phyloP scores from a whole-genome alignment of 495 filamentous ascomycete species.

The Penicillium paradoxum region DNA sequence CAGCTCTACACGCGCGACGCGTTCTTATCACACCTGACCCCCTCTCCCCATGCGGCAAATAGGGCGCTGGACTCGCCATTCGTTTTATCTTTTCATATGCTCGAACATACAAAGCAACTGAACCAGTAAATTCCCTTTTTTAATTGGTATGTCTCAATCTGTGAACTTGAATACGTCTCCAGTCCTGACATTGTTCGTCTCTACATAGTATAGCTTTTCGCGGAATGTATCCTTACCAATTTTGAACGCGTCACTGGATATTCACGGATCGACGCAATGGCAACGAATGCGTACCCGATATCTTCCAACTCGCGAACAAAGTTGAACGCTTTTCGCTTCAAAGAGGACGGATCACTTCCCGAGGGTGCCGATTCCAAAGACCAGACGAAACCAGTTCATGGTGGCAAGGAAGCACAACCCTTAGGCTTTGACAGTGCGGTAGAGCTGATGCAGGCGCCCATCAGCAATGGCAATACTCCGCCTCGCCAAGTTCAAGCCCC shows the following conservation, averaged over 20 bases:
- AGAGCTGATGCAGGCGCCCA: constrained; percentile 24
- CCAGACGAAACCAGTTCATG: constrained; percentile 19
- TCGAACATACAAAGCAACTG: background rate
- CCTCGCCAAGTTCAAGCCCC: background rate
- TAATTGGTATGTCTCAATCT: background rate
- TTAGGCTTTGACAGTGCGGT: constrained; percentile 41
- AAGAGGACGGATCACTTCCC: constrained; percentile 22
- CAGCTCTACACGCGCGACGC: constrained; percentile 35
- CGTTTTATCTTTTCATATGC: constrained; percentile 2
- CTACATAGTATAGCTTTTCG: constrained; percentile 4
- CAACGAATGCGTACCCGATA: constrained; percentile 31
- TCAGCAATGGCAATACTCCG: constrained; percentile 21
- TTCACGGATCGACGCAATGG: constrained; percentile 19
- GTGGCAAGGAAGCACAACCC: constrained; percentile 36
- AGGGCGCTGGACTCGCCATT: constrained; percentile 1
- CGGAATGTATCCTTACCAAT: constrained; percentile 24
- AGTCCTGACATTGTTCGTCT: constrained; percentile 16
- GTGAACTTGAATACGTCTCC: background rate
- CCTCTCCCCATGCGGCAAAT: constrained; percentile 8
- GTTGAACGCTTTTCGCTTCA: constrained; percentile 54
- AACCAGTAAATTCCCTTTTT: background rate
- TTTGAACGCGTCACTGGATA: constrained; percentile 15
- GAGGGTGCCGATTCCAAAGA: constrained; percentile 31
- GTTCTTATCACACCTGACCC: constrained; percentile 27
- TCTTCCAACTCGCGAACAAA: constrained; percentile 55